These are phyloP conservation scores for Medicago lupulina DNA, from an alignment of 306 rosid genomes.

Conservation along the genomic window DNA sequence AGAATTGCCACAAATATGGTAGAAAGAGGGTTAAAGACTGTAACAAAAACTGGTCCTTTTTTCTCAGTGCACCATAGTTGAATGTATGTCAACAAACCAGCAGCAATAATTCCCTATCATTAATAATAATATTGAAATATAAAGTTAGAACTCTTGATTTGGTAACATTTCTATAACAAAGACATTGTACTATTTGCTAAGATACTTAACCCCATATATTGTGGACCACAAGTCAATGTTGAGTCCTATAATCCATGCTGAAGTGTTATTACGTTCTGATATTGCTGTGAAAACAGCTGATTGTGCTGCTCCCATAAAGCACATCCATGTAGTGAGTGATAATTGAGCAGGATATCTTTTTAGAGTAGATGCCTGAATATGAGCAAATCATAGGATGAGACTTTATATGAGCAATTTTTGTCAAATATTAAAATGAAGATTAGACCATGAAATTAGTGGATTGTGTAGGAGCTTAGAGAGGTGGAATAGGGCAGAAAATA, in stretches of 20 bases:
- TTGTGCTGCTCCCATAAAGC: slow-evolving; percentile 78
- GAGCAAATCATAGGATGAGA: no score
- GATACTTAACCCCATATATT: slow-evolving; percentile 67
- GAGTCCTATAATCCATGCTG: slow-evolving; percentile 74
- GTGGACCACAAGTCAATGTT: slow-evolving; percentile 75
- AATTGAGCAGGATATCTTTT: slow-evolving; percentile 84
- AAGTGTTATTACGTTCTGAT: slow-evolving; percentile 49
- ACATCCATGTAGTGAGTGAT: slow-evolving; percentile 81
- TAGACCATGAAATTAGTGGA: no score
- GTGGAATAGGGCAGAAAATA: no score
- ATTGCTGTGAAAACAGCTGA: slow-evolving; percentile 65
- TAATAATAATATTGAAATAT: slow-evolving; percentile 11
- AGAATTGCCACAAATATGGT: slow-evolving; percentile 69
- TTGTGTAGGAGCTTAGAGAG: no score
- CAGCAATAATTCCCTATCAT: slow-evolving; percentile 70
- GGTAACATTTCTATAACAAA: background rate
- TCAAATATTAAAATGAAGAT: no score
- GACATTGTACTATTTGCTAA: background rate
- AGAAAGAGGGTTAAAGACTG: slow-evolving; percentile 70
- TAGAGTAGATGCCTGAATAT: slow-evolving; percentile 71
- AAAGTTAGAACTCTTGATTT: slow-evolving; percentile 15
- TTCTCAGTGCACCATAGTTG: slow-evolving; percentile 79
- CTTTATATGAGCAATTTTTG: no score
- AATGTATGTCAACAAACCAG: slow-evolving; percentile 60
- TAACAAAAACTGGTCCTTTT: slow-evolving; percentile 88